These are phyloP conservation scores for Cicer arietinum DNA, from an alignment of 306 rosid genomes.

Conservation along the genomic window DNA sequence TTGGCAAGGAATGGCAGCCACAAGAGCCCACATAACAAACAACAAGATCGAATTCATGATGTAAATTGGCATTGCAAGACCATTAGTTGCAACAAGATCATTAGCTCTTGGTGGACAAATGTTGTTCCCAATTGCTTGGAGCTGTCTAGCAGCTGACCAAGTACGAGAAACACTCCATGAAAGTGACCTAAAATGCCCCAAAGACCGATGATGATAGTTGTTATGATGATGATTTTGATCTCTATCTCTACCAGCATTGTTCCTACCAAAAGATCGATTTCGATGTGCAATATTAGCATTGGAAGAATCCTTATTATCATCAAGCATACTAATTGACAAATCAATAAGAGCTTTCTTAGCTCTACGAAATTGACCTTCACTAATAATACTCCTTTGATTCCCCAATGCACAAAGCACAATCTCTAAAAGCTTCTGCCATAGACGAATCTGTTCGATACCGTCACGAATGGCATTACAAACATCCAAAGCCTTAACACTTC, in stretches of 20 bases:
- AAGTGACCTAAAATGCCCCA: constrained; percentile 75
- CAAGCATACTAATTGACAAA: constrained; percentile 80
- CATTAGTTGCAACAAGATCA: constrained; percentile 66
- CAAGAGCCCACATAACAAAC: constrained; percentile 89
- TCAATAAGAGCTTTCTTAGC: constrained; percentile 87
- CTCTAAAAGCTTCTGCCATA: constrained; percentile 82
- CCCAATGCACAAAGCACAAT: constrained; percentile 75
- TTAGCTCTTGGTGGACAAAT: constrained; percentile 64
- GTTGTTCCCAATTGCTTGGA: constrained; percentile 81
- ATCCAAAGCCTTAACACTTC: constrained; percentile 90
- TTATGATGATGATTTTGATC: constrained; percentile 34
- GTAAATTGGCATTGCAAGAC: constrained; percentile 66
- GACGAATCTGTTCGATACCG: constrained; percentile 85
- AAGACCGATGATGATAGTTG: constrained; percentile 49
- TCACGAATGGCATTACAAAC: constrained; percentile 88
- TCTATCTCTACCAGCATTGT: constrained; percentile 44
- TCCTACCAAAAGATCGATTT: constrained; percentile 84
- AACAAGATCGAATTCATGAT: constrained; percentile 69
- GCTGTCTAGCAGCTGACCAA: constrained; percentile 94
- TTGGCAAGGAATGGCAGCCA: constrained; percentile 98
- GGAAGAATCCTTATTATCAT: constrained; percentile 81
- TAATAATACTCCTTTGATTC: constrained; percentile 63
- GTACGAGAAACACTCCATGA: constrained; percentile 94
- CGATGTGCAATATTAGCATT: constrained; percentile 56
- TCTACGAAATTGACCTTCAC: constrained; percentile 91